Evolutionary conservation across 192 early-diverging fungal genomes (phyloP).

Genomic region (Coemansia sp.): DNA sequence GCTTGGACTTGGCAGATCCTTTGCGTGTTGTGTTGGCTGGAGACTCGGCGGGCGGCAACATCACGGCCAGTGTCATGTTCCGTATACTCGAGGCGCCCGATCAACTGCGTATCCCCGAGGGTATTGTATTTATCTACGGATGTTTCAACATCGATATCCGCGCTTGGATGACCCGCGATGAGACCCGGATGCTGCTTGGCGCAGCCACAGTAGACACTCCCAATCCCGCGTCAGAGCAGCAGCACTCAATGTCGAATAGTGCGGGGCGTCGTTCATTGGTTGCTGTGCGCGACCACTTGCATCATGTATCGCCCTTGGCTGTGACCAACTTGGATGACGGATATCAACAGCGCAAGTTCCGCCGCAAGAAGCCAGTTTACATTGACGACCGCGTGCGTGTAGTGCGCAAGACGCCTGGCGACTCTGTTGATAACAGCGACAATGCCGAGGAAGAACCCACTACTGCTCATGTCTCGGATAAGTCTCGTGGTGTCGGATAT

Average conservation of each 20-base stretch:
- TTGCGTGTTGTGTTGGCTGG: constrained; percentile 80
- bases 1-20: constrained; percentile 64
- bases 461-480: neutral
- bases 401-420: constrained; percentile 13
- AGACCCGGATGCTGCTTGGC: constrained; percentile 40
- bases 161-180: constrained; percentile 82
- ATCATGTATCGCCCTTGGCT: constrained; percentile 68
- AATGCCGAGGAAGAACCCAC: neutral
- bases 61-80: constrained; percentile 75
- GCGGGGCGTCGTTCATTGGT: constrained; percentile 37
- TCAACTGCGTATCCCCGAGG: constrained; percentile 67
- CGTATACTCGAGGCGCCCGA: constrained; percentile 72
- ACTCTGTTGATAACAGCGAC: constrained; percentile 1
- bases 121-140: constrained; percentile 87
- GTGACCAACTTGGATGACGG: constrained; percentile 38
- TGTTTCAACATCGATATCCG: constrained; percentile 88
- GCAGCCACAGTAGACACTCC: neutral
- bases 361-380: constrained; percentile 12
- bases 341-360: constrained; percentile 22
- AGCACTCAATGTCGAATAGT: constrained; percentile 4
- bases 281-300: constrained; percentile 68
- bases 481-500: constrained; percentile 6
- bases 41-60: constrained; percentile 96
- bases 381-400: constrained; percentile 47
- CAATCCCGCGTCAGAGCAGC: neutral